These are phyloP conservation scores for Neurospora africana DNA, from an alignment of 495 filamentous ascomycete species.

Conservation along the genomic window DNA sequence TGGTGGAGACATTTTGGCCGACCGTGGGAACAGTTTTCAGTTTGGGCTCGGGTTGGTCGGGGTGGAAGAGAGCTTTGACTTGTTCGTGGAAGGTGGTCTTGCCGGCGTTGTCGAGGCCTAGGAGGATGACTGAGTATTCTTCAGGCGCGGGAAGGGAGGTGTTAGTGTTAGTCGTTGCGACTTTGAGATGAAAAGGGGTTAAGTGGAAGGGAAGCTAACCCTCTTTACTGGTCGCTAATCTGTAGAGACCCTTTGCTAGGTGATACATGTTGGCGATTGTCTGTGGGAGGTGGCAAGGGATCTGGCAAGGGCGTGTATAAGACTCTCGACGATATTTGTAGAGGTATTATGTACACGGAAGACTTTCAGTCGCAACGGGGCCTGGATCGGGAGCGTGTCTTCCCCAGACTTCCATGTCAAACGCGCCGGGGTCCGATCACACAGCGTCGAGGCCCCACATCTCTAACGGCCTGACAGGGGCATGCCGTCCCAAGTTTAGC, in stretches of 20 bases:
- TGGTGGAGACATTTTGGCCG: slow-evolving; percentile 90
- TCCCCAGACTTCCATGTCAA: not conserved
- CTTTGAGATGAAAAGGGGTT: not conserved
- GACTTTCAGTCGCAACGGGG: not conserved
- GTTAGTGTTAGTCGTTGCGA: slow-evolving; percentile 1
- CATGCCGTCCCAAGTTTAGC: not conserved
- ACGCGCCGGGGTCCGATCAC: not conserved
- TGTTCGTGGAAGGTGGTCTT: slow-evolving; percentile 98
- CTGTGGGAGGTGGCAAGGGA: not conserved
- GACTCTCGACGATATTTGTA: not conserved
- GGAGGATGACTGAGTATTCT: slow-evolving; percentile 97
- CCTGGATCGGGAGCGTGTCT: not conserved
- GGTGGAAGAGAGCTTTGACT: slow-evolving; percentile 77
- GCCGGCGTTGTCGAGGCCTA: slow-evolving; percentile 95
- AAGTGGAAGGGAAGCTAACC: slow-evolving; percentile 34
- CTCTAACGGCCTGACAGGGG: not conserved
- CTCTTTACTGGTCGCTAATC: slow-evolving; percentile 91
- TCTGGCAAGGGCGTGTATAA: not conserved
- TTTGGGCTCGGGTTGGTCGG: slow-evolving; percentile 47
- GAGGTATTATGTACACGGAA: not conserved
- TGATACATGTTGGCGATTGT: slow-evolving; percentile 67
- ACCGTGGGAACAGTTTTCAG: slow-evolving; percentile 87
- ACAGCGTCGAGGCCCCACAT: not conserved
- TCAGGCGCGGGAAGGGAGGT: slow-evolving; percentile 1
- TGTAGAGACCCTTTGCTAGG: slow-evolving; percentile 87